Conservation (phyloP, 352 stramenopile species). For the Globisporangium solare region DNA sequence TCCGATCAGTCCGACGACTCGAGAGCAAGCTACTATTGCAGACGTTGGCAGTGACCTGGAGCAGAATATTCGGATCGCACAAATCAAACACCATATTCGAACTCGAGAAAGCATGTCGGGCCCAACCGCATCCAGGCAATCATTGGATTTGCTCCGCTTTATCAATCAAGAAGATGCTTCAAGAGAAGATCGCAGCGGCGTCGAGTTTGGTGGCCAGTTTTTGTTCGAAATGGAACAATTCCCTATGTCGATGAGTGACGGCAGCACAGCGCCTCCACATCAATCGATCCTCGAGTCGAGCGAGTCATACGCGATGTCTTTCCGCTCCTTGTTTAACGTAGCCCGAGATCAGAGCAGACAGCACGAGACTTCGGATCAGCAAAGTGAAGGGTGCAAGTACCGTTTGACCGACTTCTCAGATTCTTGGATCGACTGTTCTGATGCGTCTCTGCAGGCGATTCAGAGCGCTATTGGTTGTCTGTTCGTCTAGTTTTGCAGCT, state of each 20-base stretch:
- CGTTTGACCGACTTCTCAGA: neutral
- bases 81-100: conserved; percentile 10
- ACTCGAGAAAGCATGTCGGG: neutral
- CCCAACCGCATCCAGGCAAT: neutral
- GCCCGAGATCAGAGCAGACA: neutral
- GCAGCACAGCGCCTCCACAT: neutral
- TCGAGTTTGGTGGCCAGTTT: neutral
- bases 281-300: conserved; percentile 5
- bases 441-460: conserved; percentile 1
- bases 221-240: conserved; percentile 3
- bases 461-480: conserved; percentile 3
- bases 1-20: conserved; percentile 2
- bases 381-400: neutral
- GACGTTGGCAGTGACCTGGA: neutral
- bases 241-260: neutral
- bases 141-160: conserved; percentile 8
- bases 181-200: neutral
- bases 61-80: conserved; percentile 4
- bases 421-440: conserved; percentile 12
- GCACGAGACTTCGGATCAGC: neutral
- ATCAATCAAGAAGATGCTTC: neutral
- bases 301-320: conserved; percentile 1
- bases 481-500: neutral
- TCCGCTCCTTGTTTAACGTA: neutral
- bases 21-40: neutral